Evolutionary conservation across 1,284 basidiomycete genomes (phyloP).

Genomic region (Golubevia sp.): DNA sequence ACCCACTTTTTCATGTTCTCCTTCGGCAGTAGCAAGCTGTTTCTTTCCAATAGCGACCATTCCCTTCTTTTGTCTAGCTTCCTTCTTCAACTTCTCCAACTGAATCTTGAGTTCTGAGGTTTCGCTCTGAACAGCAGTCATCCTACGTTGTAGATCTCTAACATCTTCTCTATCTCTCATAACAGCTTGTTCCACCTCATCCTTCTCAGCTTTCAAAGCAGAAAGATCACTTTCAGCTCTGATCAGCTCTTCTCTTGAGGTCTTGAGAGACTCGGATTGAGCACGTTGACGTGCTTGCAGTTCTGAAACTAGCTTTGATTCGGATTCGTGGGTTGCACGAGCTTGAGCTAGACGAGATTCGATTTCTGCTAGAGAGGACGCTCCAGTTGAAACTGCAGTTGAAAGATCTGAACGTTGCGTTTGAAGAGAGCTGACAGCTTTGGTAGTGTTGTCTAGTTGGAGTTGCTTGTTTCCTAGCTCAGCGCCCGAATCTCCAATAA

Average conservation of each 20-base stretch:
- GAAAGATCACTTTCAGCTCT: slow-evolving; percentile 88
- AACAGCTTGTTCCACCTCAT: slow-evolving; percentile 84
- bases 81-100: slow-evolving; percentile 87
- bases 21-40: slow-evolving; percentile 84
- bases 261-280: slow-evolving; percentile 79
- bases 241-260: slow-evolving; percentile 79
- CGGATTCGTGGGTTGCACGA: slow-evolving; percentile 78
- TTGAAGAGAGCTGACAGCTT: slow-evolving; percentile 36
- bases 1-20: slow-evolving; percentile 73
- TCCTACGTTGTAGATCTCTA: slow-evolving; percentile 79
- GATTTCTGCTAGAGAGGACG: slow-evolving; percentile 40
- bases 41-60: slow-evolving; percentile 91
- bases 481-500: slow-evolving; percentile 18
- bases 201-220: slow-evolving; percentile 84
- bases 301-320: slow-evolving; percentile 74
- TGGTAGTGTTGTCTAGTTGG: slow-evolving; percentile 35
- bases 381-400: slow-evolving; percentile 22
- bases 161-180: slow-evolving; percentile 94
- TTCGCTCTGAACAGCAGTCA: slow-evolving; percentile 79
- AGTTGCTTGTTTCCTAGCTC: slow-evolving; percentile 41
- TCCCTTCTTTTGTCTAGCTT: slow-evolving; percentile 93
- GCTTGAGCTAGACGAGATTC: slow-evolving; percentile 60
- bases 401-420: slow-evolving; percentile 29
- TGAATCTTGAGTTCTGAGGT: slow-evolving; percentile 74
- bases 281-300: slow-evolving; percentile 74